These are phyloP conservation scores for Salvia sclarea DNA, from an alignment of 305 asterid genomes.

Conservation along the genomic window DNA sequence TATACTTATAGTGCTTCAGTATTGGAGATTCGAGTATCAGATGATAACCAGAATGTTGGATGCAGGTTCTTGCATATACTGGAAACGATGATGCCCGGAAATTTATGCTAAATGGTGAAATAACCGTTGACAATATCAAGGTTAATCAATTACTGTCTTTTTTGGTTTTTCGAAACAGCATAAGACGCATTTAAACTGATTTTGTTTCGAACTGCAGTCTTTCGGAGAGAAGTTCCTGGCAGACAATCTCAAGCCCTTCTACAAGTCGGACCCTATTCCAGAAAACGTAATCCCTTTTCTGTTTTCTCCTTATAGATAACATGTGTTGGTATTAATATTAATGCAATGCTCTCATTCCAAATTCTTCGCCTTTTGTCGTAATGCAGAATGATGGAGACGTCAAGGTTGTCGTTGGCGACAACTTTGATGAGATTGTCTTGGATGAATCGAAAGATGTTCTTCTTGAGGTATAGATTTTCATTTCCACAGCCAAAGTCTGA, in stretches of 20 bases:
- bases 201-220: constrained; percentile 47
- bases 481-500: neutral
- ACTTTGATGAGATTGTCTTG: constrained; percentile 89
- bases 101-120: constrained; percentile 70
- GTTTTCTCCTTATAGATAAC: neutral
- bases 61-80: constrained; percentile 88
- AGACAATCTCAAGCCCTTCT: constrained; percentile 86
- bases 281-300: constrained; percentile 51
- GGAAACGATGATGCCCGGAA: constrained; percentile 92
- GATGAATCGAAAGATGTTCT: constrained; percentile 97
- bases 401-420: constrained; percentile 85
- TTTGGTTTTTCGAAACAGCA: neutral
- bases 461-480: constrained; percentile 68
- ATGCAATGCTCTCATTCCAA: constrained; percentile 7
- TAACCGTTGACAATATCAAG: constrained; percentile 61
- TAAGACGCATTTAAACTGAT: constrained; percentile 20
- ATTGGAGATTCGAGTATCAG: constrained; percentile 10
- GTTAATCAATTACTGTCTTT: constrained; percentile 39
- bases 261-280: constrained; percentile 88
- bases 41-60: constrained; percentile 27
- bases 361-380: neutral
- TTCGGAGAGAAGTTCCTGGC: constrained; percentile 75
- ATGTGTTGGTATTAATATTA: constrained; percentile 3
- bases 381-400: constrained; percentile 89
- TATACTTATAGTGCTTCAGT: neutral